Percentiles rank a stretch among this genome's conserved stretches.
These are phyloP conservation scores for Panicum virgatum DNA, from an alignment of 202 grass and related monocot species.

Conservation along the genomic window DNA sequence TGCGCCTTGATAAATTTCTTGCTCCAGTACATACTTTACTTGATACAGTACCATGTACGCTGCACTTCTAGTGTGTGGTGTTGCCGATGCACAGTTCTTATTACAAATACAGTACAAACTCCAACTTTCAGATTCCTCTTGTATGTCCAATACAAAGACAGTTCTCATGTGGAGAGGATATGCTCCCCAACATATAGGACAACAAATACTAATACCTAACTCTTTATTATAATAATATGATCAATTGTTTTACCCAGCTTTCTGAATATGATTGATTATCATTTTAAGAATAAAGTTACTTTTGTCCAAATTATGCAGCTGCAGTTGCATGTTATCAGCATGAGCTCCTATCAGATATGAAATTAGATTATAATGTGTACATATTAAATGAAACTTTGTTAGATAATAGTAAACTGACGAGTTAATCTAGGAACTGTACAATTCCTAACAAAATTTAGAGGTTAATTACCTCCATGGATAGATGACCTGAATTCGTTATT, in stretches of 20 bases:
- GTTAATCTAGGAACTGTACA: constrained; percentile 28
- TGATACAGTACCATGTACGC: too few relatives aligned
- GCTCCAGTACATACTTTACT: too few relatives aligned
- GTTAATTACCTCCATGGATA: background rate
- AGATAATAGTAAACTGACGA: background rate
- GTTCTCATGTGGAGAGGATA: too few relatives aligned
- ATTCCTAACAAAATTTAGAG: constrained; percentile 42
- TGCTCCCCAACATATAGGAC: too few relatives aligned
- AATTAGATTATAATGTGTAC: constrained; percentile 39
- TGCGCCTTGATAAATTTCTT: too few relatives aligned
- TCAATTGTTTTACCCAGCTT: background rate
- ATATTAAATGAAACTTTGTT: constrained; percentile 11
- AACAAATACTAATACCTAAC: background rate
- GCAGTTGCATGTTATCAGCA: background rate
- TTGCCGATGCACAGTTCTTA: too few relatives aligned
- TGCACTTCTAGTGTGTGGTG: too few relatives aligned
- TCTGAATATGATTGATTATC: background rate
- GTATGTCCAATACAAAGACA: too few relatives aligned
- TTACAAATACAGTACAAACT: too few relatives aligned
- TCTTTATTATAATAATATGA: background rate
- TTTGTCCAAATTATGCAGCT: background rate
- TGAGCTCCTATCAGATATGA: background rate
- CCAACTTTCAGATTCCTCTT: too few relatives aligned
- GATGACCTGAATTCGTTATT: background rate
- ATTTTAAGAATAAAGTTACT: background rate